Evolutionary conservation across 495 filamentous ascomycete genomes (phyloP), one percentile per base, ranked within the genome.

Genomic region (Neurospora sp.): DNA sequence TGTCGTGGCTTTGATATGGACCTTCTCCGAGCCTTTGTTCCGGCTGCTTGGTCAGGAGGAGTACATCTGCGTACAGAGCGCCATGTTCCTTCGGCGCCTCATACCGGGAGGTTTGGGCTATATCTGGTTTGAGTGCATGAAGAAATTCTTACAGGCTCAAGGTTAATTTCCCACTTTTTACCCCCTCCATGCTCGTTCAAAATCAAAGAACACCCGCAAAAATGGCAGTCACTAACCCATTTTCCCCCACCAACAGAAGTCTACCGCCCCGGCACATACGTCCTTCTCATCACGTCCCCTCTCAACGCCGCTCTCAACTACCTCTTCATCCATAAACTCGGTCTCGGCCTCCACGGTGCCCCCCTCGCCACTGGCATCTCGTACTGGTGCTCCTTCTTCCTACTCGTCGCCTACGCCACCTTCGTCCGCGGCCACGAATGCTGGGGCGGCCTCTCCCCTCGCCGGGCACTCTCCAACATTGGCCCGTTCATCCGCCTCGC

Each of bases 141-240:
- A 97, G 81, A 97, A 97, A 81, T 97, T 90, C 76, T 82, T 97
- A 16, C 94, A 97, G 79, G 94, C 94, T 4, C 94, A 97, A 84
- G 92, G 91, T 91, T 82, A 35, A 75, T 38, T 61, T 40, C 8
- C 69, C 35, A 37, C 14, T 31, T 40, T 39, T 17, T 69, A 31
- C 8, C 37, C 39, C 12, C 39, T 74, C 16, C 69, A 31, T 16
- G 27, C 27, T 35, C 27, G 27, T 61, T 16, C 1, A 61, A 0
- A 16, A 16, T 0, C 12, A 22, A 1, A 48, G 1, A 6, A 27
- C 20, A 22, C 10, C 48, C 48, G 0, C 4, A 12, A 40, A 31
- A 53, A 4, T 53, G 48, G 4, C 20, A 27, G 14, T 17, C 27
- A 35, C 53, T 61, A 61, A 61, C 27, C 27, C 6, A 35, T 35